Evolutionary conservation across 2,329 filamentous ascomycete species (phyloP).

Genomic region (Cercospora berteroae): DNA sequence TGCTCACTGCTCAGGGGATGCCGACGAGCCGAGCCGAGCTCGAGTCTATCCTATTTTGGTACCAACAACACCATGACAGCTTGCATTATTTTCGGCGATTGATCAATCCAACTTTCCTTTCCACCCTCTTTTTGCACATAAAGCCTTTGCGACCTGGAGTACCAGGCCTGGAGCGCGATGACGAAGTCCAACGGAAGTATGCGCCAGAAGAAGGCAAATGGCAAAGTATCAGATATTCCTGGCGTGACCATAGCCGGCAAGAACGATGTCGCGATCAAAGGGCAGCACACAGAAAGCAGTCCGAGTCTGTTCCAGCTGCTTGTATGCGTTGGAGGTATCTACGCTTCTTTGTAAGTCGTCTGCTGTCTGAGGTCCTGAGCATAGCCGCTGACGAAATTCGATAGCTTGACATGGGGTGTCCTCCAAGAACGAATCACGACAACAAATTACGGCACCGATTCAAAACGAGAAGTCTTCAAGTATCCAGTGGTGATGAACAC

Average conservation of each 20-base stretch:
- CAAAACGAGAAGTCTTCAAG: constrained; percentile 71
- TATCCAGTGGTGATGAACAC: constrained; percentile 96
- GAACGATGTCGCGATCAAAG: constrained; percentile 27
- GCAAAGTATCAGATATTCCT: constrained; percentile 22
- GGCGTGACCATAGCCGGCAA: constrained; percentile 28
- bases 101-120: neutral
- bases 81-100: constrained; percentile 6
- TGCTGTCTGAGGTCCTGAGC: neutral
- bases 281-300: constrained; percentile 23
- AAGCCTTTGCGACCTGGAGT: neutral
- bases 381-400: neutral
- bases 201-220: constrained; percentile 31
- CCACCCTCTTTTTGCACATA: neutral
- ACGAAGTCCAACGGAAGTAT: constrained; percentile 28
- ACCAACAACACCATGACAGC: constrained; percentile 6
- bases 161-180: neutral
- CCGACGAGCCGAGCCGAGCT: constrained; percentile 7
- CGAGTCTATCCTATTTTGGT: neutral
- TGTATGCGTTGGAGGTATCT: constrained; percentile 90
- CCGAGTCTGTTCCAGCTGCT: constrained; percentile 61
- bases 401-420: constrained; percentile 84
- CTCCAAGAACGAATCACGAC: constrained; percentile 98
- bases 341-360: constrained; percentile 78
- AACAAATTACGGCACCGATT: constrained; percentile 69
- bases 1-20: neutral